Conservation (phyloP, 495 filamentous ascomycete genomes). For the Letharia lupina region DNA sequence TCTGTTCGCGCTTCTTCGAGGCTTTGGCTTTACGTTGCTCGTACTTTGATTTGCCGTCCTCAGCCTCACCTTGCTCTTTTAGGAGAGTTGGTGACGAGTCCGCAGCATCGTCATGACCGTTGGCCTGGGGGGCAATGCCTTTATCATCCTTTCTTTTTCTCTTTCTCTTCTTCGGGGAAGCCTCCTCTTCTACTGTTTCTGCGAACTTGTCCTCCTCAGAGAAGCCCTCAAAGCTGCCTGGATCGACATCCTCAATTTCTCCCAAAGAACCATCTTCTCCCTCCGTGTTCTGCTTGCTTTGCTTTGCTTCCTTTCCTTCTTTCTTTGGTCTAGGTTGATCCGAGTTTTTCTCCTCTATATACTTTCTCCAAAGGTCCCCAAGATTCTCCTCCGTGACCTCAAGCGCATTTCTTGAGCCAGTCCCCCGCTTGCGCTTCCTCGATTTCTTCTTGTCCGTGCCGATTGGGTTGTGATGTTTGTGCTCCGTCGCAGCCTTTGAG, state of each 20-base stretch:
- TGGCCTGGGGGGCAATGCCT: constrained; percentile 17
- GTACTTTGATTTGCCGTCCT: constrained; percentile 16
- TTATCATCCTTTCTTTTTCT: constrained; percentile 27
- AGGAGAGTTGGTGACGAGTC: neutral
- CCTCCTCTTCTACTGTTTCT: constrained; percentile 16
- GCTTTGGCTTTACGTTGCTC: constrained; percentile 17
- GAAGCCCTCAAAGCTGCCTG: neutral
- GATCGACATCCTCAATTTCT: neutral
- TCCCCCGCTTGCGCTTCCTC: constrained; percentile 48
- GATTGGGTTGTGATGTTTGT: constrained; percentile 25
- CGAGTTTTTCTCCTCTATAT: constrained; percentile 51
- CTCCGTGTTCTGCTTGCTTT: constrained; percentile 17
- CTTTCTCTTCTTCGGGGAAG: constrained; percentile 26
- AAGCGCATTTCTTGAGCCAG: constrained; percentile 33
- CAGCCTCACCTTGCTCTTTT: neutral
- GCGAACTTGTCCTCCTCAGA: constrained; percentile 5
- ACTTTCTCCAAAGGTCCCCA: constrained; percentile 63
- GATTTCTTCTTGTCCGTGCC: constrained; percentile 31
- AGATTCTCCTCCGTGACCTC: constrained; percentile 65
- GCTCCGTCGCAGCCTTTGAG: constrained; percentile 20
- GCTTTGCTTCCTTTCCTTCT: constrained; percentile 30
- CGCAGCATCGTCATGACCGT: neutral
- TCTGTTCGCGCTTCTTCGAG: constrained; percentile 15
- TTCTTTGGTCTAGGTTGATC: constrained; percentile 37
- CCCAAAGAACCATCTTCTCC: neutral